These are phyloP conservation scores for Magnusiomyces paraingens DNA, from an alignment of 1,139 yeast genomes.

Conservation along the genomic window DNA sequence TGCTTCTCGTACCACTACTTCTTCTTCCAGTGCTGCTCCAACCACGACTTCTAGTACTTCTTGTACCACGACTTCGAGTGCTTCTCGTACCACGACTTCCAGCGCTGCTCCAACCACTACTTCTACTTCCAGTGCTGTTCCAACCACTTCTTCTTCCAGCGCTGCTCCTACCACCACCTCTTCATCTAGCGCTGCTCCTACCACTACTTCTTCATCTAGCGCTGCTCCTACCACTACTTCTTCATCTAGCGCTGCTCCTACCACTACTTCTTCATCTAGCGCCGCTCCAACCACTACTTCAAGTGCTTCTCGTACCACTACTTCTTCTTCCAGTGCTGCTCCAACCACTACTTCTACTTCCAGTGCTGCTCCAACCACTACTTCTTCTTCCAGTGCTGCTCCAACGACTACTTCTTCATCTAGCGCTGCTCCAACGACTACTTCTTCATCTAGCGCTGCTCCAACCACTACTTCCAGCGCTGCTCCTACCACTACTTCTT, in stretches of 20 bases:
- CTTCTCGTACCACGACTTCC: background rate
- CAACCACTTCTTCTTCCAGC: background rate
- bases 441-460: background rate
- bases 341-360: background rate
- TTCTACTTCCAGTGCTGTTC: background rate
- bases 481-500: background rate
- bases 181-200: background rate
- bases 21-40: background rate
- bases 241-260: background rate
- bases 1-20: background rate
- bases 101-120: background rate
- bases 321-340: background rate
- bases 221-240: background rate
- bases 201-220: background rate
- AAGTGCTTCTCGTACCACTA: background rate
- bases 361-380: background rate
- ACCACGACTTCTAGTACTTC: background rate
- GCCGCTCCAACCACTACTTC: background rate
- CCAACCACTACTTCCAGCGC: too few species aligned
- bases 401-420: background rate
- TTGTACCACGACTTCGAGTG: background rate
- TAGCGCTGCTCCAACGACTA: background rate
- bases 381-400: background rate
- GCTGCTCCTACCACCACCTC: conserved; percentile 1
- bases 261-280: background rate